Base-by-base conservation (phyloP, 2,329 filamentous ascomycete species). In the Fusarium sp. region DNA sequence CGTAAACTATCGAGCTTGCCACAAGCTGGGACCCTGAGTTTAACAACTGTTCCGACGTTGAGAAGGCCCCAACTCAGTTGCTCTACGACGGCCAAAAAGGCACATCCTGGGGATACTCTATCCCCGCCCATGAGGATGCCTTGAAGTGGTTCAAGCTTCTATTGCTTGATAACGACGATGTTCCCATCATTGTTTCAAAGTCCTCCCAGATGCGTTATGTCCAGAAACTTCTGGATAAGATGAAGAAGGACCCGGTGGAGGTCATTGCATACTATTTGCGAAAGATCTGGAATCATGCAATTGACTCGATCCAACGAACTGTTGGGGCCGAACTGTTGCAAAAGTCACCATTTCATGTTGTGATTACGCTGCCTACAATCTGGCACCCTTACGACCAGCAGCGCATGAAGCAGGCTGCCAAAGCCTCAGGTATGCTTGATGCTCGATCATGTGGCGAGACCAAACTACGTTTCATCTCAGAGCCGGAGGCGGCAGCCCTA, bases 401-500 rank as follows among this genome's bases (percentile, higher is more conserved):
- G 0, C 63, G 77, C 0, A 86, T 87, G 85, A 72, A 75, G 1
- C 42, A 79, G 0, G 85, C 84, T 0, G 79, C 78, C 0, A 35
- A 59, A 0, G 8, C 32, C 0, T 82, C 85, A 0, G 85, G 85
- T 0, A 82, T 87, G 1, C 71, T 85, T 0, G 62, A 74, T 0
- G 2, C 54, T 0, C 73, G 81, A 1, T 9, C 53, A 0, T 76
- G 75, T 3, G 82, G 80, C 0, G 38, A 76, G 0, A 85, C 85
- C 0, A 76, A 52, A 0, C 53, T 85, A 10, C 43, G 65, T 0
- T 83, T 86, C 43, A 69, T 86, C 1, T 80, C 82, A 0, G 86
- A 87, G 63, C 85, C 85, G 0, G 85, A 87, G 64, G 85, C 85
- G 0, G 85, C 85, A 2, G 84, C 84, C 0, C 42, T 87, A 0